Evolutionary conservation across 495 filamentous ascomycete genomes (phyloP), one percentile per base, ranked within the genome.

Genomic region (Aspergillus campestris): DNA sequence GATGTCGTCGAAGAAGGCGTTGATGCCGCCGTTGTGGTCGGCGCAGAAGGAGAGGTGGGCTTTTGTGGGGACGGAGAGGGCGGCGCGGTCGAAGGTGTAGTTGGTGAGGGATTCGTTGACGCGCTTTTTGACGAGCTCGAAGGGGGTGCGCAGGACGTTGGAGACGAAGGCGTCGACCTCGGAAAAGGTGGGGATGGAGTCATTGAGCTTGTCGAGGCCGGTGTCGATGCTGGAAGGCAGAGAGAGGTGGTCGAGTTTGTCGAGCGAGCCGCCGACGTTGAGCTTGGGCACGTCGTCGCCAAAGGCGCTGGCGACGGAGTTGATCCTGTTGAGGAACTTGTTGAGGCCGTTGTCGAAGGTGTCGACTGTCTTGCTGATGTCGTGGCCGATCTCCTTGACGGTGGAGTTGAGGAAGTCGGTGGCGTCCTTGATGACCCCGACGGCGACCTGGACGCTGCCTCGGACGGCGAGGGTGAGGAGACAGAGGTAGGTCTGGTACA

Each of bases 401-500:
- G 80, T 82, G 3, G 78, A 68, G 66, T 95, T 94, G 51, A 96
- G 73, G 44, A 77, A 77, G 40, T 83, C 69, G 27, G 79, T 74
- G 15, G 83, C 84, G 34, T 87, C 81, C 53, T 88, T 72, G 24
- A 88, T 75, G 31, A 88, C 67, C 31, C 74, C 66, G 35, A 86
- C 66, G 0, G 84, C 82, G 30, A 79, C 81, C 28, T 84, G 77
- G 35, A 95, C 69, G 52, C 79, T 84, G 38, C 88, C 87, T 42
- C 81, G 72, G 34, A 96, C 78, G 9, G 84, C 84, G 51, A 95
- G 71, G 8, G 82, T 82, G 55, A 89, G 84, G 18, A 98, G 71
- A 56, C 92, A 98, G 46, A 87, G 72, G 57, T 94, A 96, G 5
- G 87, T 94, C 38, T 80, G 81, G 30, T 86, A 88, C 66, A 95